Base-by-base conservation (phyloP, 2,329 filamentous ascomycete genomes). In the Pseudogymnoascus sp. region DNA sequence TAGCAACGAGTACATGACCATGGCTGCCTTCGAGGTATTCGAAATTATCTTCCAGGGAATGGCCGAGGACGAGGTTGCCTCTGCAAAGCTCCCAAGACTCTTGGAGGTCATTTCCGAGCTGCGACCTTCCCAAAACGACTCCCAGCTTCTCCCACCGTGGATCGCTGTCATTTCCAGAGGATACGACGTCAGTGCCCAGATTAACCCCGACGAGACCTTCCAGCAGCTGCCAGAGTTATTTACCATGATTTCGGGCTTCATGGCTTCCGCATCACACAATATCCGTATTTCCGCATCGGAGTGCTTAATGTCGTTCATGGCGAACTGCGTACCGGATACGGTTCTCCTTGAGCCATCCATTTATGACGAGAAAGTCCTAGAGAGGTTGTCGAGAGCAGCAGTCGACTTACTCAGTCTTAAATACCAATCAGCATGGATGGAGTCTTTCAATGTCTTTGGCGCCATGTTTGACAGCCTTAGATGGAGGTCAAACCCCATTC, bases 21-120 rank as follows among this genome's bases (percentile, higher is more conserved):
- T 97, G 88, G 89, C 91, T 10, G 90, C 92, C 0, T 97, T 99
- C 69, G 93, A 97, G 67, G 93, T 97, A 3, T 99, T 99, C 70
- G 94, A 99, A 74, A 89, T 96, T 74, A 96, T 97, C 49, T 97
- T 99, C 68, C 88, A 89, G 69, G 89, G 92, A 6, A 92, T 99
- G 88, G 84, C 80, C n/a, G 84, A 87, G 14, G 89, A 92, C 67
- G 91, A 96, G 68, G 82, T 92, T 59, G 90, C 92, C 0, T 95
- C 92, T 2, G 84, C 91, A 0, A 99, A 97, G 76, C 81, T 99
- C 11, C 92, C 92, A 2, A 85, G 90, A 63, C 82, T 99, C 11
- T 83, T 97, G 69, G 92, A 96, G 66, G 92, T 94, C 61, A 96
- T 99, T 68, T 87, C 89, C 11, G 92, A 97, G 73, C 78, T 99